phyloP scores from a whole-genome alignment of 2,329 filamentous ascomycete genomes.

The Stemphylium lycopersici region DNA sequence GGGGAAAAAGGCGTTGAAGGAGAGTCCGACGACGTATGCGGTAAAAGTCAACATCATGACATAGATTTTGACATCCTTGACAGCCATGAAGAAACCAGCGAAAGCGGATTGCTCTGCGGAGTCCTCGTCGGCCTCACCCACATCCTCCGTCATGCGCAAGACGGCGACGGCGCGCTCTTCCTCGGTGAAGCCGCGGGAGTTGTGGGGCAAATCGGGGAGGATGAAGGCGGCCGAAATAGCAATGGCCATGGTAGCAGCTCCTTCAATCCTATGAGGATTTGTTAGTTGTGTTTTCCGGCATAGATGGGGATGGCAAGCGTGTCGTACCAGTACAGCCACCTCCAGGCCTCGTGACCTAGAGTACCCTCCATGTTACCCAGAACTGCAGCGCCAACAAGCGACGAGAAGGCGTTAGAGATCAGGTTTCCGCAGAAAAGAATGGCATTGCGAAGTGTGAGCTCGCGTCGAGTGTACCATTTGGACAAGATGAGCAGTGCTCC shows the following conservation, averaged over 20 bases:
- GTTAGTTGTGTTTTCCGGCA: too few species aligned
- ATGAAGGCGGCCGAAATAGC: constrained; percentile 41
- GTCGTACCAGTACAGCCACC: constrained; percentile 43
- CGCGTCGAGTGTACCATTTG: constrained; percentile 69
- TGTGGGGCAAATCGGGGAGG: constrained; percentile 45
- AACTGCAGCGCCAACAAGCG: constrained; percentile 52
- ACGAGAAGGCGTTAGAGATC: constrained; percentile 54
- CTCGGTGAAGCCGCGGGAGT: constrained; percentile 54
- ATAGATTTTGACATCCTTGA: constrained; percentile 68
- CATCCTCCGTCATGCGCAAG: constrained; percentile 55
- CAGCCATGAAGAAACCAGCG: constrained; percentile 63
- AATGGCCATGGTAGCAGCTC: constrained; percentile 41
- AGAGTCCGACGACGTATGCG: constrained; percentile 63
- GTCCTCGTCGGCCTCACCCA: constrained; percentile 54
- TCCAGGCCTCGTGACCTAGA: constrained; percentile 48
- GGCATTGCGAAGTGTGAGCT: constrained; percentile 49
- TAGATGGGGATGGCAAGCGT: too few species aligned
- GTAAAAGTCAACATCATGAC: constrained; percentile 68
- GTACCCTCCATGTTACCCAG: constrained; percentile 47
- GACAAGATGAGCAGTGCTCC: constrained; percentile 68
- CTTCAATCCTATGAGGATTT: constrained; percentile 41
- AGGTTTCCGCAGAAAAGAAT: constrained; percentile 52
- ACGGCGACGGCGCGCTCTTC: constrained; percentile 54
- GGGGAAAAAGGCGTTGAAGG: constrained; percentile 47
- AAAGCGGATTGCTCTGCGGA: constrained; percentile 56